Percentiles rank a stretch among this genome's conserved stretches.
Evolutionary conservation across 2,329 filamentous ascomycete species (phyloP).

Genomic region (Phaeophleospora eucalypticola): DNA sequence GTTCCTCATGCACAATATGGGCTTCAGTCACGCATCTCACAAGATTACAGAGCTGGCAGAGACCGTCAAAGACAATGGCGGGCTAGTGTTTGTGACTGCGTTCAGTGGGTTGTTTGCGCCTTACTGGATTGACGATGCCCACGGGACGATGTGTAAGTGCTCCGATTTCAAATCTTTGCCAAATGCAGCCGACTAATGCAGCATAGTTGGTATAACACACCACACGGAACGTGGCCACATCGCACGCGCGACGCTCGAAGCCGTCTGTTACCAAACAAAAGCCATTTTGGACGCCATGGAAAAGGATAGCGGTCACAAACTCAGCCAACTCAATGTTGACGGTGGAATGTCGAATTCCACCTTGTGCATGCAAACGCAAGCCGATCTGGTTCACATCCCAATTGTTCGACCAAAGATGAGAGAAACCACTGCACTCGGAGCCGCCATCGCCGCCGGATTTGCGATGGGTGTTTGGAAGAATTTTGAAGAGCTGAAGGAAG

Average conservation of each 20-base stretch:
- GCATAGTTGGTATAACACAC: conserved; percentile 40
- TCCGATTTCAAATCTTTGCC: neutral
- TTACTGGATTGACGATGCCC: conserved; percentile 91
- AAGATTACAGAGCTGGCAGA: conserved; percentile 63
- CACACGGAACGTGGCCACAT: conserved; percentile 86
- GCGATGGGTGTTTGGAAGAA: conserved; percentile 74
- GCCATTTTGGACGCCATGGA: conserved; percentile 94
- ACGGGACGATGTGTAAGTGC: conserved; percentile 72
- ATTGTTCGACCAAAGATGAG: conserved; percentile 83
- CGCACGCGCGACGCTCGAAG: conserved; percentile 82
- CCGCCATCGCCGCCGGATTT: conserved; percentile 82
- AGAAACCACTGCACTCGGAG: conserved; percentile 83
- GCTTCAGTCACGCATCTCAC: conserved; percentile 59
- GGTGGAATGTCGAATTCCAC: conserved; percentile 87
- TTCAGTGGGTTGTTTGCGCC: conserved; percentile 89
- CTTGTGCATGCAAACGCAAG: conserved; percentile 87
- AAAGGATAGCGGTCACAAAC: conserved; percentile 71
- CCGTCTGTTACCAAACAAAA: conserved; percentile 87
- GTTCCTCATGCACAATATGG: conserved; percentile 52
- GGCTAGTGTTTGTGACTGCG: conserved; percentile 80
- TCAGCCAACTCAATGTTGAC: conserved; percentile 75
- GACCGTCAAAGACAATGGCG: conserved; percentile 70
- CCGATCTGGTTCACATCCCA: conserved; percentile 77
- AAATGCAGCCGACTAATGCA: neutral
- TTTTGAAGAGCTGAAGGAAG: conserved; percentile 67